These are phyloP conservation scores for Mortierella sp. DNA, from an alignment of 371 early-diverging fungal species.

Conservation along the genomic window DNA sequence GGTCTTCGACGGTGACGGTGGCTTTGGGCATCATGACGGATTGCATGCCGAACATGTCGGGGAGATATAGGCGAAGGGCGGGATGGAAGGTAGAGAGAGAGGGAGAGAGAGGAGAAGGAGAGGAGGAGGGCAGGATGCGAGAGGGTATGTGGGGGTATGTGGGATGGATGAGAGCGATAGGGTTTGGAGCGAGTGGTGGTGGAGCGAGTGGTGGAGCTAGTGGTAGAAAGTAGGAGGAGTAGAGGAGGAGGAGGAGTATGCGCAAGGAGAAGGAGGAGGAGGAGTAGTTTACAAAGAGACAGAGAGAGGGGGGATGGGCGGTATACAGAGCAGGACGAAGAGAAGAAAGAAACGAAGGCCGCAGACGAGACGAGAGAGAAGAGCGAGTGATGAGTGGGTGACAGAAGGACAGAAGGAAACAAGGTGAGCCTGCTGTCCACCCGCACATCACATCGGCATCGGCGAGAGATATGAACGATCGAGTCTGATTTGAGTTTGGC, in stretches of 20 bases:
- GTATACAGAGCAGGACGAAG: neutral
- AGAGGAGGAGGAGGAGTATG: neutral
- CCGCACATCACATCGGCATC: neutral
- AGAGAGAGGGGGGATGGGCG: neutral
- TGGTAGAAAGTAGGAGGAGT: neutral
- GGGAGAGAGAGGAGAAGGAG: neutral
- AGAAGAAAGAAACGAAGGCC: neutral
- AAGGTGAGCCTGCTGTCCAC: neutral
- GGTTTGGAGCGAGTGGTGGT: neutral
- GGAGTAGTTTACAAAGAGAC: neutral
- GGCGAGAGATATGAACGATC: no score
- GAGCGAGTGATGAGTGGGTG: neutral
- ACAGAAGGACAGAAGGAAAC: neutral
- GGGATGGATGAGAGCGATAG: neutral
- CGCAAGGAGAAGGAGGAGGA: neutral
- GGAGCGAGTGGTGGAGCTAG: neutral
- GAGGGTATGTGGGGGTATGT: neutral
- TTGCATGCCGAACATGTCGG: slow-evolving; percentile 45
- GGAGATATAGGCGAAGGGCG: slow-evolving; percentile 1
- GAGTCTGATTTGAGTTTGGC: no score
- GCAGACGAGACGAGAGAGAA: neutral
- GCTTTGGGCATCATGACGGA: slow-evolving; percentile 27
- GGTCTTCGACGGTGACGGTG: slow-evolving; percentile 13
- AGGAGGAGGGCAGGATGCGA: neutral
- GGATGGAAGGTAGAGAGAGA: neutral